phyloP scores from a whole-genome alignment of 129 eudicot species.

The Cynara cardunculus region DNA sequence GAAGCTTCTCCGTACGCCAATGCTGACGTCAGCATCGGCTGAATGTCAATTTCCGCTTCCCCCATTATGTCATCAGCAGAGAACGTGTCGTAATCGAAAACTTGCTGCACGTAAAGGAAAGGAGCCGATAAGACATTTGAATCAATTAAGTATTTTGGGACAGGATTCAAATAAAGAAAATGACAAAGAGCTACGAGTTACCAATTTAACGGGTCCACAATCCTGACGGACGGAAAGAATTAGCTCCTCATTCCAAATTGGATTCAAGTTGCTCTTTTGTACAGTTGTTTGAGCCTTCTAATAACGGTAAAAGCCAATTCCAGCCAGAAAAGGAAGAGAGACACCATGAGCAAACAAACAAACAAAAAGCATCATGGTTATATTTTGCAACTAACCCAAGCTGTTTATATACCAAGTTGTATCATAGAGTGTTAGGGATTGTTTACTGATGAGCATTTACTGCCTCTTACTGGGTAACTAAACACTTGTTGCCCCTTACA shows the following conservation, averaged over 20 bases:
- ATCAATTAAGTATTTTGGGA: neutral
- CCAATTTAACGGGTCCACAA: constrained; percentile 67
- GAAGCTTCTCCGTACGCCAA: constrained; percentile 68
- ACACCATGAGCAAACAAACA: neutral
- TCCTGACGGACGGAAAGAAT: constrained; percentile 63
- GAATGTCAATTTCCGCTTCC: constrained; percentile 77
- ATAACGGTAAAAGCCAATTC: constrained; percentile 18
- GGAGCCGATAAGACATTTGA: neutral
- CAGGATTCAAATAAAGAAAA: neutral
- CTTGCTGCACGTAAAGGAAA: constrained; percentile 45
- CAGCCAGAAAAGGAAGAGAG: neutral
- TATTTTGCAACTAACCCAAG: neutral
- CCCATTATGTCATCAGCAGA: constrained; percentile 98
- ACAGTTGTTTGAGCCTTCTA: constrained; percentile 73
- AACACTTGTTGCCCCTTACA: too few relatives aligned
- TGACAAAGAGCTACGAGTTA: constrained; percentile 15
- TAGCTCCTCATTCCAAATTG: constrained; percentile 83
- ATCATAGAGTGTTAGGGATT: neutral
- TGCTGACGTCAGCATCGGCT: constrained; percentile 82
- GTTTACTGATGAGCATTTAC: neutral
- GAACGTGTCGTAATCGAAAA: constrained; percentile 74
- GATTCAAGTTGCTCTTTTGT: constrained; percentile 70
- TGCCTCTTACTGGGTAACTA: neutral
- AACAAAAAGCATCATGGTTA: neutral
- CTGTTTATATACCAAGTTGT: neutral